Conservation (phyloP, 2,329 filamentous ascomycete genomes). For the Talaromyces sp. region DNA sequence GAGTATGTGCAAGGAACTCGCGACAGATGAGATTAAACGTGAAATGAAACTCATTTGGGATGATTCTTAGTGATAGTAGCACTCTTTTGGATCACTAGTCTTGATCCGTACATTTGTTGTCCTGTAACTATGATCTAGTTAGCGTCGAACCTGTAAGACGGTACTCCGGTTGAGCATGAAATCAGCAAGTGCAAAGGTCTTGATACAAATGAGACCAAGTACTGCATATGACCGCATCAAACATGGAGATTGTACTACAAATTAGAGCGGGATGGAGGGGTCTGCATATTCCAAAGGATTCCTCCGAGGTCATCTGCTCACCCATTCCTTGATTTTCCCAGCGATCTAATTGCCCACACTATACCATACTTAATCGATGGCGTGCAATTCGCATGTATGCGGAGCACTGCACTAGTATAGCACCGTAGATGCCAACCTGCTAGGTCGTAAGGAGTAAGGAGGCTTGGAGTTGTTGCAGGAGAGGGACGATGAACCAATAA, state of each 20-base stretch:
- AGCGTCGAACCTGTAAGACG: not conserved
- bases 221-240: not conserved
- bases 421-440: not conserved
- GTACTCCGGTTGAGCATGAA: not conserved
- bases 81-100: not conserved
- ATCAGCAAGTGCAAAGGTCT: not conserved
- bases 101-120: not conserved
- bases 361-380: not conserved
- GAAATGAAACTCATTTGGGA: not conserved
- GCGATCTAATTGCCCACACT: not conserved
- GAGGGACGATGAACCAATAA: not conserved
- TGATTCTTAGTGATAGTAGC: not conserved
- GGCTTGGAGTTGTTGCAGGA: not conserved
- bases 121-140: not conserved
- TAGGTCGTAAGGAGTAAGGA: not conserved
- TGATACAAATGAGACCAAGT: too few relatives aligned
- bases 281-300: not conserved
- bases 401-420: conserved; percentile 1
- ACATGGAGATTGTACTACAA: not conserved
- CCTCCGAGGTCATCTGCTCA: conserved; percentile 5
- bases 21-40: not conserved
- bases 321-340: conserved; percentile 10
- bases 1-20: not conserved
- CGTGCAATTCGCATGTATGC: not conserved
- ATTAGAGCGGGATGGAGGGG: not conserved